phyloP scores from a whole-genome alignment of 1,284 basidiomycete genomes.

The Gomphus bonarii region DNA sequence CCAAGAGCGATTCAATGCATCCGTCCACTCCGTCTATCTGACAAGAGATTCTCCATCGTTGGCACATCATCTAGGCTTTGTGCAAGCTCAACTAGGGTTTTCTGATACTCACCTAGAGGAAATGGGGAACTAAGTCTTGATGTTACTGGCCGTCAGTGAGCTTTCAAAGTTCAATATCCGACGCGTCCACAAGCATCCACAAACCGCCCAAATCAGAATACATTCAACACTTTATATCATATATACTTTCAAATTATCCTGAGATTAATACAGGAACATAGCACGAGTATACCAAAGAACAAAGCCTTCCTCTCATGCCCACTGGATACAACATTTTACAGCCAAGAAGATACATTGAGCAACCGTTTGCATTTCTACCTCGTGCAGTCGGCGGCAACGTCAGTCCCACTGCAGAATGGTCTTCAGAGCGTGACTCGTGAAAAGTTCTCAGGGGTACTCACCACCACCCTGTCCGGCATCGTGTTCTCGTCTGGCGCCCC shows the following conservation, averaged over 20 bases:
- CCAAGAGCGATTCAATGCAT: background rate
- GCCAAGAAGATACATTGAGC: background rate
- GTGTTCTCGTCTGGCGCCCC: background rate
- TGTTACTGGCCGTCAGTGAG: background rate
- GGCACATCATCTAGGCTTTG: background rate
- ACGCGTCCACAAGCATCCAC: slow-evolving; percentile 1
- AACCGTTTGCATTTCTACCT: background rate
- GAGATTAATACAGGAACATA: background rate
- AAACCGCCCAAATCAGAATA: background rate
- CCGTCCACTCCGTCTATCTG: background rate
- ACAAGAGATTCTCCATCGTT: background rate
- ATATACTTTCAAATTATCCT: background rate
- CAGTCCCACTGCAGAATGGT: slow-evolving; percentile 4
- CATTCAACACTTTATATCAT: background rate
- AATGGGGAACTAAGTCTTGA: background rate
- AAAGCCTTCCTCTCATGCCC: background rate
- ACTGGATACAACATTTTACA: background rate
- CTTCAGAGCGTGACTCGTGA: background rate
- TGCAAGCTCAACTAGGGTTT: background rate
- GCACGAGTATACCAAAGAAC: background rate
- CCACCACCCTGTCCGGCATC: slow-evolving; percentile 8
- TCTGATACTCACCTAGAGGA: background rate
- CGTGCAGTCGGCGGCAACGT: background rate
- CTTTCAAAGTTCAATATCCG: background rate
- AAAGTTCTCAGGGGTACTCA: background rate